Evolutionary conservation across 331 rosid species (phyloP).

Genomic region (Acacia pycnantha): DNA sequence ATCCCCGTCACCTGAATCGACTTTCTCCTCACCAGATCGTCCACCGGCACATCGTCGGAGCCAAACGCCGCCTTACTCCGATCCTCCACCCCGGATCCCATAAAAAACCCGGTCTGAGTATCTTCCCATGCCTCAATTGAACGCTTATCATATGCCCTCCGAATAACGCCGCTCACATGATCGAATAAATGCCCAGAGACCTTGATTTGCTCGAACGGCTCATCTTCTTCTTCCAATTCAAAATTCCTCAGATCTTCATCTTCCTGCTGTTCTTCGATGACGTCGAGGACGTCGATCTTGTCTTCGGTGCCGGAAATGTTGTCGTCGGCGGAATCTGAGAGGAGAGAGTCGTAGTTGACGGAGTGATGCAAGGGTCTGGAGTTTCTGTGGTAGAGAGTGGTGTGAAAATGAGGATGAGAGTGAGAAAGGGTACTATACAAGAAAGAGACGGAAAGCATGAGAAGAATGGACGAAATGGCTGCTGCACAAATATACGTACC

Average conservation of each 20-base stretch:
- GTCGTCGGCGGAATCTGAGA: conserved; percentile 49
- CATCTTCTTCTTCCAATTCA: conserved; percentile 56
- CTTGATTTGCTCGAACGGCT: conserved; percentile 38
- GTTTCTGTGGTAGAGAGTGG: conserved; percentile 19
- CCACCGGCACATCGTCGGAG: conserved; percentile 81
- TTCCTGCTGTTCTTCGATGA: conserved; percentile 45
- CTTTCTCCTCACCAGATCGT: conserved; percentile 60
- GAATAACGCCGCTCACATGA: conserved; percentile 60
- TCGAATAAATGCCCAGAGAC: conserved; percentile 60
- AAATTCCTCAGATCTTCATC: conserved; percentile 22
- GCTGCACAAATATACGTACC: conserved; percentile 52
- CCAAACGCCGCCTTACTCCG: conserved; percentile 54
- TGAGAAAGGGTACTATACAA: conserved; percentile 49
- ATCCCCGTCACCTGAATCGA: conserved; percentile 45
- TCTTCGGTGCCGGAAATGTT: conserved; percentile 47
- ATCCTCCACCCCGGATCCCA: conserved; percentile 40
- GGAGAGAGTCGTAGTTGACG: conserved; percentile 43
- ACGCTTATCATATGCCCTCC: conserved; percentile 47
- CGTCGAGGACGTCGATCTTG: conserved; percentile 72
- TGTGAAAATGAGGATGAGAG: conserved; percentile 29
- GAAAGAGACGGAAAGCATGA: conserved; percentile 57
- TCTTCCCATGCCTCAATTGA: conserved; percentile 61
- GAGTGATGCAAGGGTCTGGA: conserved; percentile 1
- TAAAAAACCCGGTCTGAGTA: conserved; percentile 38
- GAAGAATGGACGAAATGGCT: conserved; percentile 54